Base-by-base conservation (phyloP, 345 rosid genomes). In the Eutrema heterophyllum region DNA sequence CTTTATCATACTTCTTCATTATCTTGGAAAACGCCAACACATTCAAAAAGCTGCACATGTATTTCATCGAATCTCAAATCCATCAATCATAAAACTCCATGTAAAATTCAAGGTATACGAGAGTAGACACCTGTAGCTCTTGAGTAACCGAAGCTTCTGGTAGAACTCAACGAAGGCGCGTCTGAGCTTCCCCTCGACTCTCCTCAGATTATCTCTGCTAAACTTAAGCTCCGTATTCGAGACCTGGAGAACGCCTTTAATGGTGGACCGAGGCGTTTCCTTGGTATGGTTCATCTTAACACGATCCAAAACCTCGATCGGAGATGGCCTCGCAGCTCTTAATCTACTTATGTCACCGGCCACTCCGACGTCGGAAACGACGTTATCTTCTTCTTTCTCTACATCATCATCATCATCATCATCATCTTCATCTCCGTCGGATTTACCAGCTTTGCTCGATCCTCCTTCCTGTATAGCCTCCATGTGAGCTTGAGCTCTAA, bases 1-100 rank as follows among this genome's bases (percentile, higher is more conserved):
- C 91, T 86, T 90, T 86, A 62, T 86, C 93, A 80, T 88, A 88
- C 78, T 88, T 88, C 82, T 90, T 90, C 84, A 90, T 45, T 44
- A 90, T 88, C 80, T 88, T 90, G 2, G 87, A 85, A 71, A 86
- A 81, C 6, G 90, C 93, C 72, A 88, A 67, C 12, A 76, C 78
- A 59, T 90, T 90, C 82, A 83, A 71, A 80, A 88, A 90, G 80
- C 87, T 83, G 78, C 66, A 18, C 53, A 59, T 14, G 70, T 81
- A 2, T 33, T 60, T 32, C n/a, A 55, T 35, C 40, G n/a, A 53
- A 54, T n/a, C n/a, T n/a, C n/a, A n/a, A n/a, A n/a, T 43, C 27
- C 29, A 65, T 14, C 71, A 64, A 46, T 70, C 50, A 36, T 24
- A 7, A 48, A 14, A 48, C 18, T 35, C 1, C 6, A 46, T 35